Base-by-base conservation (phyloP, 257 asterid genomes). In the Ballota nigra region DNA sequence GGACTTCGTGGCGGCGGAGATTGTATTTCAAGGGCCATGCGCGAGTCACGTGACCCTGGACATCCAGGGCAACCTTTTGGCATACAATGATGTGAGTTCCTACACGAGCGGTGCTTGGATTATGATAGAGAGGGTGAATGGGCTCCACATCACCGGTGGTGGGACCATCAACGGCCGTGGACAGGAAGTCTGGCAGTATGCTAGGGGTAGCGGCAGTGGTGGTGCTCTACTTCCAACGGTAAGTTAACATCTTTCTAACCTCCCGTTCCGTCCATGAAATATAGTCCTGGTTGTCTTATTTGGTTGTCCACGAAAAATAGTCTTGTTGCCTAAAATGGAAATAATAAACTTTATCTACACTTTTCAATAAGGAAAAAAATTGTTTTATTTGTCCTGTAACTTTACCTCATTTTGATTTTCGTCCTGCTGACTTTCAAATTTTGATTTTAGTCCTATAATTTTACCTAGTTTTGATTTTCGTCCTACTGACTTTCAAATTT, bases 111-210 rank as follows among this genome's bases (percentile, higher is more conserved):
- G 76, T 5, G 71, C 73, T 0, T 91, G 97, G 96, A 74, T 88
- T 34, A 24, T 31, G 26, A 12, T 91, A 1, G 74, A 80, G 22
- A 55, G 55, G 10, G 87, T 84, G 9, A 66, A 77, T 2, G 87
- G 87, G 23, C 26, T 88, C 6, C 55, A 73, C 10, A 5, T 91
- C 12, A 81, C 83, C 0, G 97, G 97, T 0, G 80, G 78, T 9
- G 97, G 96, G 10, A 85, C 92, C 60, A 62, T 91, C 20, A 75
- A 90, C 16, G 97, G 87, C n/a, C 85, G 83, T 11, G 96, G 96
- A 6, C 11, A 38, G 0, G 18, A 71, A 1, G 52, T 36, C 0
- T 88, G 89, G 92, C 22, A 67, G 63, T 89, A 16, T 28, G 79
- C 66, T 3, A 47, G 6, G 9, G 55, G 55, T 1, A 47, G 10